Evolutionary conservation across 225 moss, liverwort and hornwort species (phyloP), one percentile per base, ranked within the genome.

Genomic region (Polytrichum commune): DNA sequence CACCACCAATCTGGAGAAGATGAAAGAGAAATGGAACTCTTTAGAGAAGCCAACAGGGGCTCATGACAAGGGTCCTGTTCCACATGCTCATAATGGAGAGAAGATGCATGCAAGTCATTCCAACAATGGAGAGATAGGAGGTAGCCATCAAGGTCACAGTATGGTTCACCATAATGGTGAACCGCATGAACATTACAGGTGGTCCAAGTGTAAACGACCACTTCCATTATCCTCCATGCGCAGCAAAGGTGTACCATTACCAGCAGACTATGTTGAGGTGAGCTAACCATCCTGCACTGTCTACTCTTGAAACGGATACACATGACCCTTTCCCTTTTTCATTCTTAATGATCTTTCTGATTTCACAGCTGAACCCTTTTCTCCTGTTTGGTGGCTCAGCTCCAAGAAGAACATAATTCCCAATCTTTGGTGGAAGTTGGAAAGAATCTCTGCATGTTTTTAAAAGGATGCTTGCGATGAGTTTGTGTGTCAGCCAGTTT

Each of bases 221-320:
- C 68, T 89, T 54, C 84, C 95, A 35, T 78, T 93, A 62, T 78
- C 79, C 26, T 72, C 86, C 19, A 92, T 98, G 91, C 86, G 83
- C 62, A 79, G 83, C 65, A 98, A 87, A 72, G 97, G 97, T 60
- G 88, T 98, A 23, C 97, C 97, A 28, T 91, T 93, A 68, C 83
- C 97, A 28, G 69, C 73, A 63, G 85, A 83, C 64, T 81, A 81
- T 67, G 76, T 86, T 60, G 77, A 86, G 84, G 89, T 89, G 65
- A 67, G 72, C 72, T 58, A 16, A 71, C 19, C 28, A 29, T 70
- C 28, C 58, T n/a, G 6, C 58, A 58, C 7, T 20, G 6, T 46
- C 46, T 46, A 0, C 46, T 16, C 8, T 46, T 35, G 35, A 9
- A 35, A 35, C 9, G 35, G 35, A 35, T 35, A 13, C 46, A 46